Percentiles rank a stretch among this genome's conserved stretches.
Conservation (phyloP, 371 early-diverging fungal genomes). For the Parasitella parasitica region DNA sequence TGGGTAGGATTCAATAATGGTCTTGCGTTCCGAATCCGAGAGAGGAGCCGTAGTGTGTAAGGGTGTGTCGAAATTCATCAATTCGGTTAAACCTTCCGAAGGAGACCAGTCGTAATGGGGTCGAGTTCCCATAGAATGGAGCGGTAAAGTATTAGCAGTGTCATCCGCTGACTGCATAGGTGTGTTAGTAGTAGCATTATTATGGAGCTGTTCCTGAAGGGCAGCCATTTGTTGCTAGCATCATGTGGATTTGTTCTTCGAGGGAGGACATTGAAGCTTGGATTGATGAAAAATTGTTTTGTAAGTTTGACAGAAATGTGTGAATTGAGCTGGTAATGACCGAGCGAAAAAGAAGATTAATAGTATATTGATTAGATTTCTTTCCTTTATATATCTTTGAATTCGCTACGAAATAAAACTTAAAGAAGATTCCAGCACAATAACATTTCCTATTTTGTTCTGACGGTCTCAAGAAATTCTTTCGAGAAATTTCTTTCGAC, state of each 20-base stretch:
- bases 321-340: background rate
- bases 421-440: no score
- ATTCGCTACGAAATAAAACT: no score
- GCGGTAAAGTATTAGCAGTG: background rate
- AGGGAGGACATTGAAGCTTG: background rate
- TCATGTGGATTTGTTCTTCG: background rate
- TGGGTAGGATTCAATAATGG: slow-evolving; percentile 11
- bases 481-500: no score
- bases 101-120: slow-evolving; percentile 16
- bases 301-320: no score
- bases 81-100: background rate
- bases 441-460: no score
- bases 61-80: background rate
- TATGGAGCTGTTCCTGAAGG: background rate
- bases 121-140: background rate
- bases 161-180: slow-evolving; percentile 1
- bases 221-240: slow-evolving; percentile 2
- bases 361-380: no score
- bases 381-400: no score
- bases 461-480: no score
- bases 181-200: background rate
- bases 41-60: background rate
- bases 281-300: background rate
- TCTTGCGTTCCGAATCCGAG: slow-evolving; percentile 8
- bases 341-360: background rate